Percentiles rank a stretch among this genome's conserved stretches.
These are phyloP conservation scores for Brettanomyces custersianus DNA, from an alignment of 805 yeast species.

Conservation along the genomic window DNA sequence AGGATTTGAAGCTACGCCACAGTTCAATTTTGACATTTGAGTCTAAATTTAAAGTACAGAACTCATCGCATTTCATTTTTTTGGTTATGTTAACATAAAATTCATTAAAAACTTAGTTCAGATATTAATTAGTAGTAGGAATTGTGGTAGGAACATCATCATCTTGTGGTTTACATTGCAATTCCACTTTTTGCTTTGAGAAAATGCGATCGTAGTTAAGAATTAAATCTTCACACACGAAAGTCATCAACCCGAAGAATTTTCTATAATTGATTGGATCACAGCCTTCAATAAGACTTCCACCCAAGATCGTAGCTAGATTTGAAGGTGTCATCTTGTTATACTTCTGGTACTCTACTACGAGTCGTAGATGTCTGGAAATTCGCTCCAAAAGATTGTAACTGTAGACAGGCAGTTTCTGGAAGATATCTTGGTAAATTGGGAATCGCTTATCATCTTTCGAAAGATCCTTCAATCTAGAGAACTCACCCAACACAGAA, in stretches of 20 bases:
- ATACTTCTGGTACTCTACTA: slow-evolving; percentile 53
- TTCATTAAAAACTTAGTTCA: no score
- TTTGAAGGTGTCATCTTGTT: slow-evolving; percentile 88
- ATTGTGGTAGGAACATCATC: background rate
- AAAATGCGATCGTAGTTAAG: slow-evolving; percentile 33
- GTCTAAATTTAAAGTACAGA: no score
- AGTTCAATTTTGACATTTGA: no score
- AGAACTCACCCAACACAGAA: slow-evolving; percentile 52
- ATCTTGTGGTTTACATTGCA: no score
- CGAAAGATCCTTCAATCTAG: slow-evolving; percentile 22
- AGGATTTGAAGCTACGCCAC: no score
- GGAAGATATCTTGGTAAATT: slow-evolving; percentile 17
- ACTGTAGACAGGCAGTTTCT: slow-evolving; percentile 52
- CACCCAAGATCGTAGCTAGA: slow-evolving; percentile 80
- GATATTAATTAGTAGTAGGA: no score
- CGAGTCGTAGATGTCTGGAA: slow-evolving; percentile 58
- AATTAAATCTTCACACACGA: slow-evolving; percentile 42
- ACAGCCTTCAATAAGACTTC: slow-evolving; percentile 49
- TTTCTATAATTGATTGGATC: slow-evolving; percentile 35
- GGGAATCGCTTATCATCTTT: slow-evolving; percentile 18
- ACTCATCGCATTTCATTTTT: no score
- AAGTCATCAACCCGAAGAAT: slow-evolving; percentile 48
- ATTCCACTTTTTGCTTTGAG: no score
- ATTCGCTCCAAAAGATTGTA: slow-evolving; percentile 60
- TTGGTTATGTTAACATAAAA: no score